phyloP scores from a whole-genome alignment of 2,329 filamentous ascomycete genomes.

The Teratosphaeria nubilosa region DNA sequence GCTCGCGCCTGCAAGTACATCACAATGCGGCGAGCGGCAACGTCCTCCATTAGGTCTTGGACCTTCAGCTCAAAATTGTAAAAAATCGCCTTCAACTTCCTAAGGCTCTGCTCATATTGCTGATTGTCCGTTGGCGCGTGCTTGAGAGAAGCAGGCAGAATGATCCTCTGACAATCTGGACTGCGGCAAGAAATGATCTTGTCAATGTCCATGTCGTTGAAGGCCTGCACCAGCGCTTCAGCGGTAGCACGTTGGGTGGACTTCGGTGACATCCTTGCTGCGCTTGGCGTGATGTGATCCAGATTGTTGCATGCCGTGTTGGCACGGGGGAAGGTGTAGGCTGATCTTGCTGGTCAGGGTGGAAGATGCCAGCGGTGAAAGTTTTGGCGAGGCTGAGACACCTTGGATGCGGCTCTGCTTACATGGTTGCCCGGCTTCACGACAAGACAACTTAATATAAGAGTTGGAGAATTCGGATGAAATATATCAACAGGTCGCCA shows the following conservation, averaged over 20 bases:
- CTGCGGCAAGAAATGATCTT: slow-evolving; percentile 21
- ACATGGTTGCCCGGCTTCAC: too few relatives aligned
- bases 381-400: background rate
- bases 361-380: background rate
- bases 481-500: too few relatives aligned
- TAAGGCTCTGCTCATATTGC: slow-evolving; percentile 10
- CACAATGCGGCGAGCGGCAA: slow-evolving; percentile 17
- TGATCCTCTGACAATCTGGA: slow-evolving; percentile 16
- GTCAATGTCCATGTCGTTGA: slow-evolving; percentile 22
- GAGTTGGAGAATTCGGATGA: too few relatives aligned
- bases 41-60: slow-evolving; percentile 25
- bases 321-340: background rate
- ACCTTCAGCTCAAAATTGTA: slow-evolving; percentile 22
- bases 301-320: background rate
- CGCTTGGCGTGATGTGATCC: background rate
- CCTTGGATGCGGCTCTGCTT: background rate
- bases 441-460: too few relatives aligned
- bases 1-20: slow-evolving; percentile 25
- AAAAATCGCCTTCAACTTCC: slow-evolving; percentile 21
- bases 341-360: background rate
- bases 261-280: background rate
- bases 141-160: slow-evolving; percentile 20
- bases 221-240: slow-evolving; percentile 18
- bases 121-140: slow-evolving; percentile 7
- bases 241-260: background rate